Evolutionary conservation across 2,329 filamentous ascomycete genomes (phyloP).

Genomic region (Knoxdaviesia proteae): DNA sequence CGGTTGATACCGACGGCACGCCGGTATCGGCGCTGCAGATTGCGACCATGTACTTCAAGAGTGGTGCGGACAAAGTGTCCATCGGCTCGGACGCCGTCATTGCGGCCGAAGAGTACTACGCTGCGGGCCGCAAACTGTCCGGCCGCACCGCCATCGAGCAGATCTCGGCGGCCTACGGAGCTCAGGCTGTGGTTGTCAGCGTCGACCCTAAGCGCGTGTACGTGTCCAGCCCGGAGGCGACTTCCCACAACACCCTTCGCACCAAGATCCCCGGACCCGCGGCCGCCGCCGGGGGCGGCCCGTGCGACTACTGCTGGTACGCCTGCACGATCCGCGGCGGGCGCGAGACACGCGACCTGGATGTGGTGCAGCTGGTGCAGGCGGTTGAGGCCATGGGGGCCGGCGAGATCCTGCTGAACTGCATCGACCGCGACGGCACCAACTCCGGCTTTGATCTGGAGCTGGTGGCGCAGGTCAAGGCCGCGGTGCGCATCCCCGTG

Average conservation of each 20-base stretch:
- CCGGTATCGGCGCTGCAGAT: slow-evolving; percentile 80
- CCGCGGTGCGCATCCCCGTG: slow-evolving; percentile 72
- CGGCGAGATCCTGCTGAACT: slow-evolving; percentile 88
- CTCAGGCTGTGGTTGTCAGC: slow-evolving; percentile 89
- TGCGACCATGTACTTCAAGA: slow-evolving; percentile 92
- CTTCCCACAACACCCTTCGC: slow-evolving; percentile 50
- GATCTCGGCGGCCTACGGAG: slow-evolving; percentile 82
- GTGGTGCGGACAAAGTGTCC: slow-evolving; percentile 89
- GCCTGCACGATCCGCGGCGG: slow-evolving; percentile 94
- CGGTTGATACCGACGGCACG: slow-evolving; percentile 70
- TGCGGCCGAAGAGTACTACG: slow-evolving; percentile 81
- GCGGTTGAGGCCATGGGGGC: slow-evolving; percentile 93
- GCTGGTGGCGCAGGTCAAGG: slow-evolving; percentile 73
- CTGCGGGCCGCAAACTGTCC: slow-evolving; percentile 42
- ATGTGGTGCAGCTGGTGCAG: slow-evolving; percentile 69
- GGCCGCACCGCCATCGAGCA: slow-evolving; percentile 87
- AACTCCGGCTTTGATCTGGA: slow-evolving; percentile 91
- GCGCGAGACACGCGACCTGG: slow-evolving; percentile 79
- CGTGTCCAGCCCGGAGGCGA: slow-evolving; percentile 49
- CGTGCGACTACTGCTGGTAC: slow-evolving; percentile 59
- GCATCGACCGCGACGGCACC: slow-evolving; percentile 90
- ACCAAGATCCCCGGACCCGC: slow-evolving; percentile 50
- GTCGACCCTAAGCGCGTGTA: slow-evolving; percentile 88
- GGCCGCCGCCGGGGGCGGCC: slow-evolving; percentile 33
- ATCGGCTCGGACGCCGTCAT: slow-evolving; percentile 89